Evolutionary conservation across 306 rosid species (phyloP), one percentile per base, ranked within the genome.

Genomic region (Crataegus laevigata): DNA sequence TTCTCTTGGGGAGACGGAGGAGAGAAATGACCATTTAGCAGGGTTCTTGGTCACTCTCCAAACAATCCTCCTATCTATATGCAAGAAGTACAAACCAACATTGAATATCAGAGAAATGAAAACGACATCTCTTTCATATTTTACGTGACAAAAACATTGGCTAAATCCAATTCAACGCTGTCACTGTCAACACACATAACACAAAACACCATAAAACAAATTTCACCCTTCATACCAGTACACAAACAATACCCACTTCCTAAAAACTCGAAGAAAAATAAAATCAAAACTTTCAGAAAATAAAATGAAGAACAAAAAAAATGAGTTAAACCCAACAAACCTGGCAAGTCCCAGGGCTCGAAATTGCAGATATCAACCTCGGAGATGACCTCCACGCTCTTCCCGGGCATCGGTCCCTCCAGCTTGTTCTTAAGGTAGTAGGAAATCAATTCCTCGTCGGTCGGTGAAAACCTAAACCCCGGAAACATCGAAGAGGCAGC

Each of bases 271-370:
- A 11, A 24, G n/a, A 58, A 61, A 40, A 40, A 36, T 36, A 34
- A 50, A 65, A 42, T 8, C 28, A 72, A 50, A 26, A 47, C 7
- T 13, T 50, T 1, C 28, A 38, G 40, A 40, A 28, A 63, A 60
- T 26, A 70, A 3, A 55, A 13, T 18, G 52, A 22, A 7, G 30
- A 26, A 3, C 36, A 18, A 8, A 13, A 10, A 15, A 15, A 24
- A 51, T 18, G 4, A 25, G 22, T 47, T 4, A 50, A 12, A 6
- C 45, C 4, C 42, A 57, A 26, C 42, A 29, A 61, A 86, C 98
- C 98, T 69, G 97, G 97, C 66, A 94, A 82, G 75, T 90, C 96
- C 96, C 99, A 94, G 43, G 99, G 99, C 77, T 94, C 99, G 82
- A 38, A 82, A 75, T 74, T 91, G 75, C 99, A 94, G 66, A 94